Evolutionary conservation across 176 grass and related monocot species (phyloP).

Genomic region (Carex myosuroides): DNA sequence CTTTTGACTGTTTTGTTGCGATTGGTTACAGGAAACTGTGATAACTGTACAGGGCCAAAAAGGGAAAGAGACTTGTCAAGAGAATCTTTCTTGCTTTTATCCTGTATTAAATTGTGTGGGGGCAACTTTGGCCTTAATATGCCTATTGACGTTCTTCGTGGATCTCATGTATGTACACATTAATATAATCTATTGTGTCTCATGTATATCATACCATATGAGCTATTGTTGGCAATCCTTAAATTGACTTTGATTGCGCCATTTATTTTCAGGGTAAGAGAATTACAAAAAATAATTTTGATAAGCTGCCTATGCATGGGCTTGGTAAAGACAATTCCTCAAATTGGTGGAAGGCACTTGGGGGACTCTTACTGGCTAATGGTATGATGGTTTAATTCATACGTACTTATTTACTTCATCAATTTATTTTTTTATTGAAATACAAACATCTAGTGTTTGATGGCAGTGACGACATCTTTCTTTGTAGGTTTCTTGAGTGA

Average conservation of each 20-base stretch:
- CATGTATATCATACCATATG: constrained; percentile 3
- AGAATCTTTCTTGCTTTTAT: constrained; percentile 81
- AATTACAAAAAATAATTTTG: constrained; percentile 57
- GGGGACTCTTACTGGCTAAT: constrained; percentile 58
- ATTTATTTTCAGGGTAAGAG: constrained; percentile 64
- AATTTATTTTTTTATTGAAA: not conserved
- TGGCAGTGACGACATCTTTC: not conserved
- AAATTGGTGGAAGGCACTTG: constrained; percentile 95
- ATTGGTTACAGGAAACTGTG: constrained; percentile 66
- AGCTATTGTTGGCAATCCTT: not conserved
- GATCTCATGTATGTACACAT: constrained; percentile 56
- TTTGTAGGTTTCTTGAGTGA: constrained; percentile 73
- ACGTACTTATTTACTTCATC: not conserved
- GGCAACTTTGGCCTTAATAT: constrained; percentile 83
- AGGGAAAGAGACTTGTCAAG: constrained; percentile 73
- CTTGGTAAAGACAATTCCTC: constrained; percentile 72
- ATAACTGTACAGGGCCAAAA: constrained; percentile 62
- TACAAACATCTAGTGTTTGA: constrained; percentile 22
- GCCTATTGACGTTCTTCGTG: constrained; percentile 85
- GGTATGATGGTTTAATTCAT: constrained; percentile 40
- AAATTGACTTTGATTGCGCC: constrained; percentile 1
- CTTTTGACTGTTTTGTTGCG: constrained; percentile 7
- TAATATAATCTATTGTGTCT: not conserved
- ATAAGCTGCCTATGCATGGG: constrained; percentile 81
- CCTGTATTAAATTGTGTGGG: constrained; percentile 82